These are phyloP conservation scores for Naegleria lovaniensis DNA, from an alignment of 208 protist species.

Conservation along the genomic window DNA sequence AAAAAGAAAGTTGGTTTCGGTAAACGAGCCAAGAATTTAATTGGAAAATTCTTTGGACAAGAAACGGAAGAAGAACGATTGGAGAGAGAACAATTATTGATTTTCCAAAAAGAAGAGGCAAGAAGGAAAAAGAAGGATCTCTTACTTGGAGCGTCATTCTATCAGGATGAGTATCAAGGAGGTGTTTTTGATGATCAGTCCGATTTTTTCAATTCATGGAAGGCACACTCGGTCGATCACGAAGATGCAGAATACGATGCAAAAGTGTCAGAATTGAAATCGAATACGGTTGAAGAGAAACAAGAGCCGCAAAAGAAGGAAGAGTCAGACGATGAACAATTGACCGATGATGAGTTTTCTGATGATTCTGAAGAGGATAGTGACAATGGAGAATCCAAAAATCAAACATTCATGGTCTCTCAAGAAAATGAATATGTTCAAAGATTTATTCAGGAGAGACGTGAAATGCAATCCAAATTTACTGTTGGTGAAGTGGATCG, in stretches of 20 bases:
- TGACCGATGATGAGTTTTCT: not conserved
- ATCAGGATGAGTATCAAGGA: not conserved
- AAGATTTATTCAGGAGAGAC: not conserved
- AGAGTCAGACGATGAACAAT: not conserved
- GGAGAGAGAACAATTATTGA: not conserved
- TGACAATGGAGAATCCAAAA: not conserved
- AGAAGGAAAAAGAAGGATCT: not conserved
- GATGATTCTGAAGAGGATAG: not conserved
- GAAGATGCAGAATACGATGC: not conserved
- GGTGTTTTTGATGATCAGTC: not conserved
- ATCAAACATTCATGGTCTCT: not conserved
- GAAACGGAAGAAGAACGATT: not conserved
- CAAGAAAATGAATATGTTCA: slow-evolving; percentile 12
- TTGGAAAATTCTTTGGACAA: not conserved
- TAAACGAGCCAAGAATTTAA: not conserved
- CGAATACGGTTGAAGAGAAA: not conserved
- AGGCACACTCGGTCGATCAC: not conserved
- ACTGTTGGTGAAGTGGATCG: not conserved
- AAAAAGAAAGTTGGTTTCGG: not conserved
- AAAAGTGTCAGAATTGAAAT: not conserved
- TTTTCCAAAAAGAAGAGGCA: not conserved
- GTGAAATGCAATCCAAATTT: slow-evolving; percentile 6
- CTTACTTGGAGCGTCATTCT: not conserved
- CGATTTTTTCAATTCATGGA: not conserved
- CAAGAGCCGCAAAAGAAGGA: not conserved